Conservation (phyloP, 1,139 yeast species). For the Dujonia santamariae region DNA sequence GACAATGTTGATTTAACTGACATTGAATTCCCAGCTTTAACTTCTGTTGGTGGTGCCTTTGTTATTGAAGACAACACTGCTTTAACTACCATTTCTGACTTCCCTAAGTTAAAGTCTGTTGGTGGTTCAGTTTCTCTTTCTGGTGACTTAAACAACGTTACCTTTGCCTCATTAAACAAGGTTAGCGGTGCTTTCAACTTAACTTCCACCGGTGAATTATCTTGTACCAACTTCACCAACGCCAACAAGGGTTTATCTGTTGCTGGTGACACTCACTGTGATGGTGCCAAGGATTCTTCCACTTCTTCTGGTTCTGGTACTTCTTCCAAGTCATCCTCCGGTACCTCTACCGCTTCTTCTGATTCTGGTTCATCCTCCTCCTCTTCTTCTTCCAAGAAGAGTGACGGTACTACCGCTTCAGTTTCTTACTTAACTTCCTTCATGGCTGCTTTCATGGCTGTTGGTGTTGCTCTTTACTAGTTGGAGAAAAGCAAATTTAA, state of each 20-base stretch:
- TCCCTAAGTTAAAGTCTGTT: conserved; percentile 67
- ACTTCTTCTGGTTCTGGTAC: conserved; percentile 45
- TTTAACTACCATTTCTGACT: conserved; percentile 64
- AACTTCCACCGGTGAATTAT: conserved; percentile 71
- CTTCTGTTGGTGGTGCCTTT: conserved; percentile 83
- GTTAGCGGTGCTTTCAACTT: conserved; percentile 92
- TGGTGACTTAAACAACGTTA: conserved; percentile 81
- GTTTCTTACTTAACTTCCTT: conserved; percentile 47
- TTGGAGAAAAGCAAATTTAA: background rate
- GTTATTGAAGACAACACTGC: conserved; percentile 79
- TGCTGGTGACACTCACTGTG: conserved; percentile 86
- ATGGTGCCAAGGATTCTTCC: conserved; percentile 62
- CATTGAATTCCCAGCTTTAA: conserved; percentile 67
- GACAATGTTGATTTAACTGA: conserved; percentile 71
- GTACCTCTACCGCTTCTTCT: conserved; percentile 29
- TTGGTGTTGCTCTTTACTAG: conserved; percentile 63
- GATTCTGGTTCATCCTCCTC: conserved; percentile 25
- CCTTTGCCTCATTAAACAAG: conserved; percentile 65
- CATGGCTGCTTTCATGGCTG: conserved; percentile 59
- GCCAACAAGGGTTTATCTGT: conserved; percentile 72
- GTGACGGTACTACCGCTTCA: conserved; percentile 25
- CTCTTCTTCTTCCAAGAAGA: conserved; percentile 17
- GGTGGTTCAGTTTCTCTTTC: conserved; percentile 83
- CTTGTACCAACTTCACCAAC: conserved; percentile 73
- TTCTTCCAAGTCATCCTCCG: conserved; percentile 42